These are phyloP conservation scores for Xylariaceae sp. DNA, from an alignment of 2,329 filamentous ascomycete genomes.

Conservation along the genomic window DNA sequence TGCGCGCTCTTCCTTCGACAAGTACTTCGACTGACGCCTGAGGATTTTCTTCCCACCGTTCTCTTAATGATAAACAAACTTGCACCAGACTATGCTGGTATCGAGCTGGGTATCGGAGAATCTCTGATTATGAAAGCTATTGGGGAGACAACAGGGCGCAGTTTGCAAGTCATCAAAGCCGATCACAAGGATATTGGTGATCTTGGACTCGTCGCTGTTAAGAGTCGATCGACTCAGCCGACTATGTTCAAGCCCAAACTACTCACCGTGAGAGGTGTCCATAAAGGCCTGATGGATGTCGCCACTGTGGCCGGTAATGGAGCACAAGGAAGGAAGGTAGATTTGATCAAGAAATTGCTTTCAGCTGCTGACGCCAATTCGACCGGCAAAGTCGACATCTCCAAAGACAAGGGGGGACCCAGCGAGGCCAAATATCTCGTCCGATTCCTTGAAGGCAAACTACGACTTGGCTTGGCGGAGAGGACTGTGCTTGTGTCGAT, in stretches of 20 bases:
- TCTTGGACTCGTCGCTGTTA: conserved; percentile 90
- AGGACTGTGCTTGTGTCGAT: conserved; percentile 89
- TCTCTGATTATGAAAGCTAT: conserved; percentile 99
- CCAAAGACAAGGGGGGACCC: conserved; percentile 88
- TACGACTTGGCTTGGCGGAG: conserved; percentile 89
- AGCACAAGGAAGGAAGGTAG: conserved; percentile 88
- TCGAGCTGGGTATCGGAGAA: conserved; percentile 97
- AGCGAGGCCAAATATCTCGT: conserved; percentile 96
- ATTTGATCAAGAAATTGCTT: conserved; percentile 94
- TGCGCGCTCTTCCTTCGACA: conserved; percentile 92
- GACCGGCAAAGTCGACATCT: conserved; percentile 84
- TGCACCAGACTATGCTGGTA: conserved; percentile 93
- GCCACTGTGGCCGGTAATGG: conserved; percentile 87
- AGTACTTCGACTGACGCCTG: conserved; percentile 88
- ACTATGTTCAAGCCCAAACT: conserved; percentile 99
- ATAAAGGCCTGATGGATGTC: conserved; percentile 86
- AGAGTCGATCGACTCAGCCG: conserved; percentile 91
- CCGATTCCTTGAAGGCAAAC: conserved; percentile 91
- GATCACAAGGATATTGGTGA: conserved; percentile 98
- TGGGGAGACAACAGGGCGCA: conserved; percentile 90
- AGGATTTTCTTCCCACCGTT: conserved; percentile 86
- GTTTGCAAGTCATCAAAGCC: conserved; percentile 85
- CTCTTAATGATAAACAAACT: conserved; percentile 98
- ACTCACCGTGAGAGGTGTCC: conserved; percentile 84
- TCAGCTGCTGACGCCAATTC: conserved; percentile 82